A percentile compares a stretch with the other conserved stretches of the same genome.
These are phyloP conservation scores for Populus hybrid DNA, from an alignment of 441 rosid genomes.

Conservation along the genomic window DNA sequence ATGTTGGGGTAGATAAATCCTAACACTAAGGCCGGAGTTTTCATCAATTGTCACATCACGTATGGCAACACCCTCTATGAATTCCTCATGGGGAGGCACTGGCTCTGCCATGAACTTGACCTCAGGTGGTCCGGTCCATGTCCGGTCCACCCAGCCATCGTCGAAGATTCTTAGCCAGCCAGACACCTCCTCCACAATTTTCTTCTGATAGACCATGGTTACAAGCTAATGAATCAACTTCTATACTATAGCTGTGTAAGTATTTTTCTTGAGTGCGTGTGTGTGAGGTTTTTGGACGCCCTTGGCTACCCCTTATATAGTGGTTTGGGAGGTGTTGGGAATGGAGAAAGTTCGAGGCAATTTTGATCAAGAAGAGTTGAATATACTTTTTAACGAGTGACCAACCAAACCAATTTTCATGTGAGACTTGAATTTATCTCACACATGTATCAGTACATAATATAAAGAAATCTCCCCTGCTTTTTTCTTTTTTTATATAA, in stretches of 20 bases:
- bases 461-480: neutral
- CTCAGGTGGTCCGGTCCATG: constrained; percentile 61
- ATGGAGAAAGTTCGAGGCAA: neutral
- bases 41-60: constrained; percentile 36
- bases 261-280: neutral
- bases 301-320: neutral
- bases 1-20: constrained; percentile 42
- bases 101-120: constrained; percentile 54
- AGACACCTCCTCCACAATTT: constrained; percentile 46
- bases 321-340: neutral
- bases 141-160: constrained; percentile 57
- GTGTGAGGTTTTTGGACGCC: neutral
- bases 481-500: too few species aligned
- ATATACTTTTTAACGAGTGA: too few species aligned
- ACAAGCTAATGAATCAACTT: neutral
- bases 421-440: neutral
- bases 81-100: constrained; percentile 45
- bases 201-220: constrained; percentile 25
- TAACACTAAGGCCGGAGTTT: constrained; percentile 29
- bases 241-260: neutral
- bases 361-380: neutral
- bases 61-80: constrained; percentile 45
- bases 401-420: too few species aligned
- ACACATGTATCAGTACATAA: neutral
- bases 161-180: constrained; percentile 55